Base-by-base conservation (phyloP, 176 grass and related monocot species). In the Dactylis glomerata region DNA sequence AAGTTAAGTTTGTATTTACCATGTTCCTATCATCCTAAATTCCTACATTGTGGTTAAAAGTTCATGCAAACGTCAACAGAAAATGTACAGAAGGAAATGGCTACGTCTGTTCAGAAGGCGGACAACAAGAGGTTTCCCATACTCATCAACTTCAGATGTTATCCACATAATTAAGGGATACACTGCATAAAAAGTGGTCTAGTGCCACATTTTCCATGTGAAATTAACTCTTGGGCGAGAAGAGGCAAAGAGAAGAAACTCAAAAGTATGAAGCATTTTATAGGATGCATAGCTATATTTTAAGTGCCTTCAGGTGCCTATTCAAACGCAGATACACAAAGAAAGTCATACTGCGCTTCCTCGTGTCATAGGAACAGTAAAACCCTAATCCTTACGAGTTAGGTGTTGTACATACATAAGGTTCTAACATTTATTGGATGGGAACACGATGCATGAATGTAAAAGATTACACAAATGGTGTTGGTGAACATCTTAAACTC, bases 21-120 rank as follows among this genome's bases (percentile, higher is more conserved):
- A 67, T 31, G 45, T 44, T 55, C 67, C 4, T 46, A 46, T 46
- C 44, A 46, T 46, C 44, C 44, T 41, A 62, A 10, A 27, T 62
- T 46, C 44, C 44, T 41, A 62, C 16, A 27, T 62, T 47, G 7
- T 34, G 22, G 27, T 45, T 30, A 73, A 83, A 63, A 74, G 11
- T 45, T 33, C 26, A 83, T 26, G 68, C 24, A 28, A 72, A 45
- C 36, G 24, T 64, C 31, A 80, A 80, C 16, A 80, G 40, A 63
- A 47, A 49, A 49, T 28, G 28, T 34, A 81, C 63, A 52, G 28
- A 68, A 83, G 52, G 52, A 73, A 83, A 83, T 74, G 44, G 45
- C 67, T 28, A 71, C 2, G 37, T 38, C 14, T 61, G 19, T 59
- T 71, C 75, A 79, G 59, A 27, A 80, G 32, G 32, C 5, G 70